Base-by-base conservation (phyloP, 2,329 filamentous ascomycete genomes). In the Aureobasidium sp. region DNA sequence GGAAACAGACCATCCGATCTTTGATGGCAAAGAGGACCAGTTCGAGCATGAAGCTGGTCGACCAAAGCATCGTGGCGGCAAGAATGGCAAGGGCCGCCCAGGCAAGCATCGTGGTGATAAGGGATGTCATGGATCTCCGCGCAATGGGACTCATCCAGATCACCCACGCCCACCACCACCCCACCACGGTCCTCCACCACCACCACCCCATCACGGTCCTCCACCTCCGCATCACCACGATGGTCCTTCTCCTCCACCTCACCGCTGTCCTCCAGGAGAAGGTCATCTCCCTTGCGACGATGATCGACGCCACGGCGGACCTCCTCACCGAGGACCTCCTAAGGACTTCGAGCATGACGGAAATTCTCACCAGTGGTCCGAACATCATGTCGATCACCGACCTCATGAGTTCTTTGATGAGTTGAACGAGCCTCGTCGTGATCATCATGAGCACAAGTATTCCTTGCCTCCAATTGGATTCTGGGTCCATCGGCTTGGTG, bases 31-130 rank as follows among this genome's bases (percentile, higher is more conserved):
- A 2, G 17, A 4, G 3, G 25, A 39, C 22, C 21, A 38, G 0
- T 27, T 19, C 5, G 27, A 41, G n/a, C 3, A 40, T 2, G 12
- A n/a, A 30, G 19, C 21, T 8, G 21, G 25, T n/a, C 17, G 16
- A 44, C 16, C 29, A 30, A 38, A 29, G 19, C 40, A 39, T 30
- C 40, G 17, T 7, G 41, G 12, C 5, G 41, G 32, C 41, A 45
- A 34, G 16, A 19, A 45, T 24, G 19, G 41, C 6, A 45, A 45
- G 29, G 19, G 14, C n/a, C 41, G 29, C 14, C 32, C 32, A 1
- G 34, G 47, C 8, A 50, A 50, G n/a, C 10, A 38, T 16, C 47
- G 30, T 11, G 17, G 17, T 17, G 47, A 52, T 37, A 30, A 52
- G 8, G 48, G 35, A 2, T 29, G 21, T 10, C 35, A 41, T 8